Conservation (phyloP, 257 asterid genomes). For the Misopates orontium region DNA sequence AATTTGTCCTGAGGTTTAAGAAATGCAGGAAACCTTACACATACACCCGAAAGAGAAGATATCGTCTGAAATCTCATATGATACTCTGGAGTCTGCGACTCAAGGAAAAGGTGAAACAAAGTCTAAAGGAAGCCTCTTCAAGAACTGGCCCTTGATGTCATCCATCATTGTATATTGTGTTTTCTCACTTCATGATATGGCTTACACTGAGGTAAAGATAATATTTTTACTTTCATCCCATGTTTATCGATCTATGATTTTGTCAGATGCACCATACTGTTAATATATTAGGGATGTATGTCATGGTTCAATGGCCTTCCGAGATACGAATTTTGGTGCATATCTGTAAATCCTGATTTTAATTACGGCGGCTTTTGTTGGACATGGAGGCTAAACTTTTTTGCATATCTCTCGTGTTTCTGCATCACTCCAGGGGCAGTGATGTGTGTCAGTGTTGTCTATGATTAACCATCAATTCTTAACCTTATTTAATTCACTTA, state of each 20-base stretch:
- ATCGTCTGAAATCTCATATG: neutral
- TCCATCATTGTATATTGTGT: conserved; percentile 65
- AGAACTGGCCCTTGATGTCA: conserved; percentile 85
- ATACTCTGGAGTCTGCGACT: conserved; percentile 30
- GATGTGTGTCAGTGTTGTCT: too few species aligned
- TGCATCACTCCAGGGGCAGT: neutral
- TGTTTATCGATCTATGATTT: neutral
- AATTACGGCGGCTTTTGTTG: too few species aligned
- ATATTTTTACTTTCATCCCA: neutral
- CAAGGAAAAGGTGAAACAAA: conserved; percentile 30
- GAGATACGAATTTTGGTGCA: neutral
- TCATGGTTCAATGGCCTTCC: neutral
- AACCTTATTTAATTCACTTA: too few species aligned
- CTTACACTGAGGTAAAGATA: conserved; percentile 67
- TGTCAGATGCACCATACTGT: neutral
- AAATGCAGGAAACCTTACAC: conserved; percentile 24
- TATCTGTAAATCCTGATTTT: too few species aligned
- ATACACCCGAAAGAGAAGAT: neutral
- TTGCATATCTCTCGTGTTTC: neutral
- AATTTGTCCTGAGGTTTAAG: conserved; percentile 14
- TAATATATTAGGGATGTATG: neutral
- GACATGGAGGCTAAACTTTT: too few species aligned
- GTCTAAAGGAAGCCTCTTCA: conserved; percentile 46
- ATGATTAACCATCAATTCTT: too few species aligned
- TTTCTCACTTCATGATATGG: conserved; percentile 79